Base-by-base conservation (phyloP, 345 rosid species). In the Passiflora organensis region DNA sequence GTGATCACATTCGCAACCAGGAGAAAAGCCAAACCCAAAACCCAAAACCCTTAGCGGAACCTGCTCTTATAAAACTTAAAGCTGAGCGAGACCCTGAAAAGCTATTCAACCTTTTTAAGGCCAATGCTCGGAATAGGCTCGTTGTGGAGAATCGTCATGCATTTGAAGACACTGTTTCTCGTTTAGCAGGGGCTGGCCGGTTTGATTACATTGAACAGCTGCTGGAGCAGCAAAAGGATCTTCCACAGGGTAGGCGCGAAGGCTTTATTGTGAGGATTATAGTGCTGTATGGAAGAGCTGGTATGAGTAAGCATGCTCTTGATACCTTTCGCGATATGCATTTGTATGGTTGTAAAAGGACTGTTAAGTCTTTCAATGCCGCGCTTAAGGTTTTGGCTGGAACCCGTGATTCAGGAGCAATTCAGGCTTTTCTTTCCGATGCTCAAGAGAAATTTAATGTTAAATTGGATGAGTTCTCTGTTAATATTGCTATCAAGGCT, bases 151-250 rank as follows among this genome's bases (percentile, higher is more conserved):
- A 79, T 32, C 71, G 81, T 15, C 67, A 76, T 73, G 84, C 89
- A 28, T 85, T 87, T 60, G 93, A 84, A 64, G 93, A 87, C 50
- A 87, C 88, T 0, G 76, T 87, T 53, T 78, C 78, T 63, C 67
- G 90, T 44, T 74, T 88, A 62, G 85, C 84, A n/a, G 90, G 88
- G 10, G 88, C 90, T 20, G 59, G 72, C 18, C 68, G 90, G 41
- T 66, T 83, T 64, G 96, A 83, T 76, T 80, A 63, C 73, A 78
- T 88, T 1, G 88, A 83, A 70, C 68, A 79, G 42, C 67, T 88
- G 53, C 94, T 88, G 62, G 96, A 88, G 80, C 90, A 88, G 19
- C 96, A 88, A 50, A 88, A 85, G 82, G 63, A 74, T 41, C 86
- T 88, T 65, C 79, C 76, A 0, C 96, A 88, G 60, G 90, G 96